Evolutionary conservation across 805 yeast species (phyloP).

Genomic region (Yamadazyma laniorum): DNA sequence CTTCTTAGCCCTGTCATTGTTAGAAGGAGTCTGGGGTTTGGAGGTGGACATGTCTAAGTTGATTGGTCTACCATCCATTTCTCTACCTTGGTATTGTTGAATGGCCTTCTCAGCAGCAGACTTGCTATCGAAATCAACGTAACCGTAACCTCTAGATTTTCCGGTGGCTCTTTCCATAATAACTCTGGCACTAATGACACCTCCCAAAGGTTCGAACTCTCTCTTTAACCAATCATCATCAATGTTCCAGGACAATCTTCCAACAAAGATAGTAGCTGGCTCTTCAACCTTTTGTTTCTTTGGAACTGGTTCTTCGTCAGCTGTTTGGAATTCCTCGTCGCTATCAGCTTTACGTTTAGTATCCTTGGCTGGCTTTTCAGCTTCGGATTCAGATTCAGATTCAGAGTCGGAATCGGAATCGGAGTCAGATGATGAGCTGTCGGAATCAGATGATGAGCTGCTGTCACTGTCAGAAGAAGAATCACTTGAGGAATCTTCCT

Average conservation of each 20-base stretch:
- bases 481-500: conserved; percentile 19
- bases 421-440: conserved; percentile 1
- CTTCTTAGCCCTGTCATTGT: conserved; percentile 78
- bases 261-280: conserved; percentile 90
- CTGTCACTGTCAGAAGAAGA: conserved; percentile 30
- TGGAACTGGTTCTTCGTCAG: conserved; percentile 31
- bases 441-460: conserved; percentile 14
- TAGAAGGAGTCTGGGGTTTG: conserved; percentile 61
- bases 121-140: conserved; percentile 85
- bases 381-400: conserved; percentile 19
- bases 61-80: conserved; percentile 95
- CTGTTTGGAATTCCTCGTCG: conserved; percentile 40
- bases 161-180: conserved; percentile 90
- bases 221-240: conserved; percentile 91
- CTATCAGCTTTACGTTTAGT: conserved; percentile 37
- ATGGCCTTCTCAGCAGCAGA: conserved; percentile 84
- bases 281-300: conserved; percentile 62
- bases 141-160: conserved; percentile 95
- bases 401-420: conserved; percentile 7
- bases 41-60: conserved; percentile 89
- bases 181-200: conserved; percentile 86
- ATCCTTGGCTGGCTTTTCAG: conserved; percentile 24
- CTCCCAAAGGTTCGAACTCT: conserved; percentile 81
- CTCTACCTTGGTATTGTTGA: conserved; percentile 82
- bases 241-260: conserved; percentile 95